These are phyloP conservation scores for Turnera subulata DNA, from an alignment of 345 rosid species.

Conservation along the genomic window DNA sequence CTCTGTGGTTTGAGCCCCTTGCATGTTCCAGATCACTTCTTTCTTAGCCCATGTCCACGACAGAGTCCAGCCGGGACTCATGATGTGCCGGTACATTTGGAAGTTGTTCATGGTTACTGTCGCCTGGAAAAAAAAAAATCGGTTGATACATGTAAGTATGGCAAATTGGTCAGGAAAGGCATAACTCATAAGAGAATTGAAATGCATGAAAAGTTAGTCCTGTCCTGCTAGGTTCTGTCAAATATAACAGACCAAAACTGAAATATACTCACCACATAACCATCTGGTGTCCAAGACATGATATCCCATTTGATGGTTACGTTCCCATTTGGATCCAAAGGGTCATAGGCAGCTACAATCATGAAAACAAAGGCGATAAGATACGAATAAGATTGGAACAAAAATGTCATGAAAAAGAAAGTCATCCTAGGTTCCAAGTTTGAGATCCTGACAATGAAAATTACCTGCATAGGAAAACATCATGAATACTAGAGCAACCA, in stretches of 20 bases:
- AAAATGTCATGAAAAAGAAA: constrained; percentile 2
- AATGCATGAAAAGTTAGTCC: background rate
- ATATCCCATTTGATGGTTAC: constrained; percentile 81
- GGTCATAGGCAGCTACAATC: constrained; percentile 57
- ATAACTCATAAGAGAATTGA: too few relatives aligned
- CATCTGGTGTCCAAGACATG: constrained; percentile 68
- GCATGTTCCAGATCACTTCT: constrained; percentile 81
- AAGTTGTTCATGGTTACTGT: constrained; percentile 60
- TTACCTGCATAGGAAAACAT: constrained; percentile 39
- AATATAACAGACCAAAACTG: background rate
- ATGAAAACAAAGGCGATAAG: constrained; percentile 6
- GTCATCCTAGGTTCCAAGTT: background rate
- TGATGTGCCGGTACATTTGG: constrained; percentile 61
- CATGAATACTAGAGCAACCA: constrained; percentile 22
- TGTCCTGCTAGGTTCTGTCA: too few relatives aligned
- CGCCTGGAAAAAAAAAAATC: constrained; percentile 59
- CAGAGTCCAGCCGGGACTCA: constrained; percentile 73
- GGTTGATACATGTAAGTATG: too few relatives aligned
- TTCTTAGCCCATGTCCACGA: constrained; percentile 77
- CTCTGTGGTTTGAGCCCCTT: constrained; percentile 73
- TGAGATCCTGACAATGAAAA: background rate
- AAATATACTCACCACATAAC: constrained; percentile 52
- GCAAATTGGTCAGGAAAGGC: too few relatives aligned
- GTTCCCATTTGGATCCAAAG: constrained; percentile 71
- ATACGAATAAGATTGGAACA: background rate